Evolutionary conservation across 768 basidiomycete genomes (phyloP), one percentile per base, ranked within the genome.

Genomic region (Hypholoma sublateritium): DNA sequence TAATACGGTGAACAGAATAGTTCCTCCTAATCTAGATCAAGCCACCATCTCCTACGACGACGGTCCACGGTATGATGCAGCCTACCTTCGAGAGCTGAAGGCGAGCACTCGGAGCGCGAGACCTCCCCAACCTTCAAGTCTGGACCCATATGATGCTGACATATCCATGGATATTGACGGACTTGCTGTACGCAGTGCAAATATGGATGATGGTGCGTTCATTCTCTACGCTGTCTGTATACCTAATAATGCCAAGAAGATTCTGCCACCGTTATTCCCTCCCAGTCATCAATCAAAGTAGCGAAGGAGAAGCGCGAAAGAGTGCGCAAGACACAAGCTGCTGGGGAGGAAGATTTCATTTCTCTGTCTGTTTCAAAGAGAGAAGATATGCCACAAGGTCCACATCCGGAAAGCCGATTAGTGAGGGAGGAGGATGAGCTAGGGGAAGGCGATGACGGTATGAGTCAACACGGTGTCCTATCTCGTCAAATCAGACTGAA

Each of bases 361-460:
- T 91, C 93, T 0, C 70, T 95, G 14, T 85, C 89, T 17, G 80
- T 94, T 4, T 75, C 83, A 0, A 84, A 79, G 58, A 77, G 76
- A 45, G 72, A 73, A 17, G 82, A 88, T 35, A 70, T 74, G 35
- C 69, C 79, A 8, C 77, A 82, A 61, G 91, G 91, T 0, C 92
- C 92, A 6, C 91, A 93, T 75, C 93, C 92, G 6, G 88, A 88
- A 62, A 93, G 91, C 67, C 82, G 93, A 8, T 72, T 95, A 24
- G 67, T 90, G 72, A 77, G 93, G 48, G 93, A 95, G 70, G 93
- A 95, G 39, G 93, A 95, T 69, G 91, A 95, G 60, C 68, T 91
- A 1, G 93, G 93, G 11, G 91, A 94, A 67, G 91, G 86, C 2
- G 93, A 94, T 37, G 93, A 95, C 60, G 93, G 93, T 92, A 63